phyloP scores from a whole-genome alignment of 495 filamentous ascomycete species.

The Mytilinidion resinicola region DNA sequence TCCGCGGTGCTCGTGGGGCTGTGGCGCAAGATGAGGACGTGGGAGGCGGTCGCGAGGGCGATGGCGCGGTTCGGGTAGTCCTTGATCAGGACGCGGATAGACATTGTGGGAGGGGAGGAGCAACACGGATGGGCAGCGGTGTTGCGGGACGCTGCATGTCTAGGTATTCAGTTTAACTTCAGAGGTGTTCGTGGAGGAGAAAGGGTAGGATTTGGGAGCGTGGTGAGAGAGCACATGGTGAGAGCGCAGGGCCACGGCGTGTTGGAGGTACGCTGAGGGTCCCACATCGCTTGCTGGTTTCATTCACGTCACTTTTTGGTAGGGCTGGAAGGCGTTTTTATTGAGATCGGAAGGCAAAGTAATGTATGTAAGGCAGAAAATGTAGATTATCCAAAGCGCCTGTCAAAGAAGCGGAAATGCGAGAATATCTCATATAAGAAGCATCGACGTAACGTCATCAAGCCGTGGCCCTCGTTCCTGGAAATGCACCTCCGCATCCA shows the following conservation, averaged over 20 bases:
- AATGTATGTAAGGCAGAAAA: not conserved
- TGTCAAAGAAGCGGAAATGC: too few species aligned
- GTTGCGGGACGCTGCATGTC: not conserved
- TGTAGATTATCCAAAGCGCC: not conserved
- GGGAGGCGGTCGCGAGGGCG: conserved; percentile 67
- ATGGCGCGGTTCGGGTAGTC: conserved; percentile 82
- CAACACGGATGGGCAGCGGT: not conserved
- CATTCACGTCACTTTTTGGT: conserved; percentile 10
- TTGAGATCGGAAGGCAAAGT: not conserved
- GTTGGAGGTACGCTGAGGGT: not conserved
- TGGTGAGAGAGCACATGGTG: not conserved
- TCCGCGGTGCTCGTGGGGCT: conserved; percentile 50
- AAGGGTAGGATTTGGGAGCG: not conserved
- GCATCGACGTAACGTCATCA: too few species aligned
- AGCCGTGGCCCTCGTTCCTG: too few species aligned
- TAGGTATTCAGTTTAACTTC: not conserved
- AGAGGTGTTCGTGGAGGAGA: not conserved
- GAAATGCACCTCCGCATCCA: too few species aligned
- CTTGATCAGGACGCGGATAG: conserved; percentile 56
- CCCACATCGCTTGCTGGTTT: not conserved
- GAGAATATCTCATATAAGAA: too few species aligned
- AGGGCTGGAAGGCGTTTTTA: not conserved
- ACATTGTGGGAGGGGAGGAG: conserved; percentile 35
- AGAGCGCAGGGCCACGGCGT: not conserved
- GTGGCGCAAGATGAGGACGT: conserved; percentile 79